phyloP scores from a whole-genome alignment of 1,284 basidiomycete species.

The Sporisorium exsertum region DNA sequence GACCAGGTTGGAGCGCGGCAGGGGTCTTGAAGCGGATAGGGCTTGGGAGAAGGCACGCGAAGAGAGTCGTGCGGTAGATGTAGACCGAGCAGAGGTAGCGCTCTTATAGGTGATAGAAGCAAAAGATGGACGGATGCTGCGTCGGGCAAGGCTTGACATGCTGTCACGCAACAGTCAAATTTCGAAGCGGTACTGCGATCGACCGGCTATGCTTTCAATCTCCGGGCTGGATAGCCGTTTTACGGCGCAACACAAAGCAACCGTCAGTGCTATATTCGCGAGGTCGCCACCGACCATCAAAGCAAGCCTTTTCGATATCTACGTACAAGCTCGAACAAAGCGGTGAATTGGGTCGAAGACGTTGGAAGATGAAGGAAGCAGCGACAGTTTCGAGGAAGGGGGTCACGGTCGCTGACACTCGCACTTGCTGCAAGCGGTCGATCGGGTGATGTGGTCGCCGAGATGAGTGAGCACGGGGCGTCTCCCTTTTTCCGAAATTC shows the following conservation, averaged over 20 bases:
- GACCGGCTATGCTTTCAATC: slow-evolving; percentile 28
- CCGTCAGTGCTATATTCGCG: neutral
- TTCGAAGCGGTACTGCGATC: slow-evolving; percentile 4
- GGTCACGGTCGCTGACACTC: neutral
- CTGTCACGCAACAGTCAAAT: slow-evolving; percentile 14
- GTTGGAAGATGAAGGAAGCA: neutral
- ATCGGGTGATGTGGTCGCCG: too few relatives aligned
- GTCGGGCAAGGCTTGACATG: slow-evolving; percentile 22
- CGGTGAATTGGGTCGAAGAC: too few relatives aligned
- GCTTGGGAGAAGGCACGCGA: slow-evolving; percentile 13
- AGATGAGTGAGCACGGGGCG: slow-evolving; percentile 20
- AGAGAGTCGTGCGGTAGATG: neutral
- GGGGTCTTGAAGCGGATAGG: neutral
- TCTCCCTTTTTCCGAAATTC: too few relatives aligned
- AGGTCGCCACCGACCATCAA: neutral
- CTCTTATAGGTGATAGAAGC: slow-evolving; percentile 1
- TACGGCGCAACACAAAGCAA: neutral
- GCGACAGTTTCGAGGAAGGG: neutral
- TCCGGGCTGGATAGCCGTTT: slow-evolving; percentile 42
- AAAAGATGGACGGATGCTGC: neutral
- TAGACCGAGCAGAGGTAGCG: neutral
- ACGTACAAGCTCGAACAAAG: neutral
- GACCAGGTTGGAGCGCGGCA: neutral
- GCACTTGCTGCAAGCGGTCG: neutral
- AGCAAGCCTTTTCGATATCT: neutral